Percentiles rank a stretch among this genome's conserved stretches.
These are phyloP conservation scores for Reutealis trisperma DNA, from an alignment of 345 rosid genomes.

Conservation along the genomic window DNA sequence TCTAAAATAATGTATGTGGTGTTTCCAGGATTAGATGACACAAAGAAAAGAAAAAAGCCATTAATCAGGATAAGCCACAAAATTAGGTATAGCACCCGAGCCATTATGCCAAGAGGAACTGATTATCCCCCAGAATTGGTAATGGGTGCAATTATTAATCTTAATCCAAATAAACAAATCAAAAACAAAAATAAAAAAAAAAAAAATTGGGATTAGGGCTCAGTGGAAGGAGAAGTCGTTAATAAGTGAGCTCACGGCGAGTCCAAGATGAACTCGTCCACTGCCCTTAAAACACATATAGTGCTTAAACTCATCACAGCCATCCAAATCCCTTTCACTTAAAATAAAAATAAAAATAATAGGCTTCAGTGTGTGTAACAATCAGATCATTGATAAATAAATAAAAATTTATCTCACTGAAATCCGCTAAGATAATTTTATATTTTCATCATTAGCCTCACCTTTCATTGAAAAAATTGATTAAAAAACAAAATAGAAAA, in stretches of 20 bases:
- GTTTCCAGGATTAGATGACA: conserved; percentile 83
- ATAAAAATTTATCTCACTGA: conserved; percentile 64
- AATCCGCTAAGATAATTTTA: conserved; percentile 90
- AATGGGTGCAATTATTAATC: conserved; percentile 55
- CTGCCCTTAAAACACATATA: conserved; percentile 65
- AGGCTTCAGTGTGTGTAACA: conserved; percentile 99
- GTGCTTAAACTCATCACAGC: conserved; percentile 81
- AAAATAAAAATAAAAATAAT: neutral
- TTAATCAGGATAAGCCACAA: conserved; percentile 82
- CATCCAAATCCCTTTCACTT: neutral
- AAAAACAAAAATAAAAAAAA: too few relatives aligned
- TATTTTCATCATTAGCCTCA: conserved; percentile 79
- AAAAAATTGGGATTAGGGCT: conserved; percentile 40
- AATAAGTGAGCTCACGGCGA: conserved; percentile 77
- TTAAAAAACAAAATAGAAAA: neutral
- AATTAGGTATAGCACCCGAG: conserved; percentile 61
- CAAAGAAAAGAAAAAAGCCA: conserved; percentile 12
- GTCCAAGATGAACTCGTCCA: conserved; percentile 45
- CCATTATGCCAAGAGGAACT: conserved; percentile 90
- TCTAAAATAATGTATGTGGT: conserved; percentile 47
- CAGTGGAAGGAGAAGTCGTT: conserved; percentile 99
- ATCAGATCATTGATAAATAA: conserved; percentile 74
- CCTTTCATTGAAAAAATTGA: too few relatives aligned
- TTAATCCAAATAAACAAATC: too few relatives aligned
- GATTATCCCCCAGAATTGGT: conserved; percentile 84